Evolutionary conservation across 169 alveolate genomes (phyloP), one percentile per base, ranked within the genome.

Genomic region (Cyclospora cayetanensis): DNA sequence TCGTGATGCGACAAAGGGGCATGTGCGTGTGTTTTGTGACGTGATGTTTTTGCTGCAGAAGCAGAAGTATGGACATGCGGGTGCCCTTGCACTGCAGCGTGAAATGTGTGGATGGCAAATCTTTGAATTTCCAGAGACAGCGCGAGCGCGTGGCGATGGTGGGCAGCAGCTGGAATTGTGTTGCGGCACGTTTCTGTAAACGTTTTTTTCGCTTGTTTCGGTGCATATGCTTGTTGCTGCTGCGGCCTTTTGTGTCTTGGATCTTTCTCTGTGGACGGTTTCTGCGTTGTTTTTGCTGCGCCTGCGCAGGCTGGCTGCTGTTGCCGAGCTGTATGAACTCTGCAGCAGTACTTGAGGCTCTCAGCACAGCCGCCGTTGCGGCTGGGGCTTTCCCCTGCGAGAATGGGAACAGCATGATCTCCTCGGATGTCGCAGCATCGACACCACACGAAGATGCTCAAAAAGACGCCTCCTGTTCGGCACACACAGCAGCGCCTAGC

Each of bases 361-460:
- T 70, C n/a, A 11, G 55, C 25, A 2, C 83, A 20, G 53, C 20
- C 31, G 50, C 83, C 20, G 39, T 70, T 37, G 83, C n/a, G n/a
- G n/a, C n/a, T n/a, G n/a, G n/a, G n/a, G n/a, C n/a, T n/a, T n/a
- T n/a, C n/a, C n/a, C n/a, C n/a, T n/a, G 83, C 53, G 18, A 25
- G n/a, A 50, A 31, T 9, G 55, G 55, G 55, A 70, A 29, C 83
- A 70, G 83, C 83, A 70, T n/a, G 55, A 70, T 25, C 82, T n/a
- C 25, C 50, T 50, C 53, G 27, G 83, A 50, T 18, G 50, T 53
- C 7, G 72, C 72, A 60, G 72, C 72, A 60, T 12, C n/a, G 15
- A 5, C 7, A n/a, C 15, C 72, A n/a, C 35, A 12, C 31, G 72
- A 31, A n/a, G 35, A 20, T 50, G 0, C 29, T 9, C 53, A 35